Conservation (phyloP, 169 alveolate species). For the Plasmodium inui region DNA sequence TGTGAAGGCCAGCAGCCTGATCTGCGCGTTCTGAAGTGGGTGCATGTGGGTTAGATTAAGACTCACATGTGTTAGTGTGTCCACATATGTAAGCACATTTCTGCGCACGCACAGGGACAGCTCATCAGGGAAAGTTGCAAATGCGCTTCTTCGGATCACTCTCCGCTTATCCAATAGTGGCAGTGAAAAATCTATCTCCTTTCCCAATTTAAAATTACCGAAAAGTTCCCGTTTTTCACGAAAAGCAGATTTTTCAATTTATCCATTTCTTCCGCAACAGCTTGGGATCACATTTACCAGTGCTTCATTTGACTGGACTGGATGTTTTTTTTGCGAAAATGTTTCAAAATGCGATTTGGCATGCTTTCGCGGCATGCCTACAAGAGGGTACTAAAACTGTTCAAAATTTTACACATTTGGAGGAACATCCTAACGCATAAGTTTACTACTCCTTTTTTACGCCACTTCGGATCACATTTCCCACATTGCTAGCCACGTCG, state of each 20-base stretch:
- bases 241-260: constrained; percentile 53
- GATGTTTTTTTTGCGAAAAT: neutral
- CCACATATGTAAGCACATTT: neutral
- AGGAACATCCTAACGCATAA: neutral
- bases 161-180: neutral
- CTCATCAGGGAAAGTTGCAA: neutral
- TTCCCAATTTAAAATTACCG: constrained; percentile 23
- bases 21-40: constrained; percentile 32
- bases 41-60: neutral
- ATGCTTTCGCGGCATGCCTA: neutral
- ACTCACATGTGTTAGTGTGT: neutral
- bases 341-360: neutral
- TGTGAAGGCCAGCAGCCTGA: constrained; percentile 54
- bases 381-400: neutral
- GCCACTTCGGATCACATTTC: neutral
- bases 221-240: constrained; percentile 71
- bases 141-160: neutral
- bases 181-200: neutral
- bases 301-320: neutral
- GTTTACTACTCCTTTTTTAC: neutral
- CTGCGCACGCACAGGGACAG: neutral
- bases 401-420: neutral
- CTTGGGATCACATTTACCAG: neutral
- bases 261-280: constrained; percentile 22
- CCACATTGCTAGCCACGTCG: neutral